Base-by-base conservation (phyloP, 805 yeast genomes). In the Komagataella pastoris region DNA sequence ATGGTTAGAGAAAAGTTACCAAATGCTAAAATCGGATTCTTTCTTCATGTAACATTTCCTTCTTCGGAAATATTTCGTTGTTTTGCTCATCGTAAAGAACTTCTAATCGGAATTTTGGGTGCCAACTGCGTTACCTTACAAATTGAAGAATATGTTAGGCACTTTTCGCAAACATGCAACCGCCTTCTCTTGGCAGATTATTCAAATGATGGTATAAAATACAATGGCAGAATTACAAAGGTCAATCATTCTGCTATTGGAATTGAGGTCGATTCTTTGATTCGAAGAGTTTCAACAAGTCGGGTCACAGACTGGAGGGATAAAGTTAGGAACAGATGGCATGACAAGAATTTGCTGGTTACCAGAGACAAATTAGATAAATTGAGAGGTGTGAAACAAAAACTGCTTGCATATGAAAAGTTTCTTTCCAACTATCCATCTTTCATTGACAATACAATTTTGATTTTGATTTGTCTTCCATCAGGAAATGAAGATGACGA, bases 31-130 rank as follows among this genome's bases (percentile, higher is more conserved):
- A 89, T 93, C 58, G 97, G 97, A 0, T 85, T 90, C 58, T 93
- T 89, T 66, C 71, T 93, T 53, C 99, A 93, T 61, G 87, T 91
- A 12, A 85, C 98, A 1, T 91, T 91, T 70, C 99, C 99, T 7
- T 86, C 96, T 3, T 81, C 91, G 53, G 99, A 91, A 65, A 96
- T 91, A 2, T 93, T 90, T 68, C 75, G 98, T 56, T 90, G 97
- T 60, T 76, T 91, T 55, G 96, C 98, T 1, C 93, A 88, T 59
- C 76, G 99, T 59, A 81, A 79, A 49, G 77, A 76, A 10, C 73
- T 93, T 12, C 70, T 93, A 14, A 74, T 77, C 54, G 99, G 99
- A 18, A 74, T 91, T 68, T 70, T 93, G 30, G 98, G 96, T 10
- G 89, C 98, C 1, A 88, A 88, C 61, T 79, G 85, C 53, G 77